phyloP scores from a whole-genome alignment of 768 basidiomycete species.

The Termitomyces sp. region DNA sequence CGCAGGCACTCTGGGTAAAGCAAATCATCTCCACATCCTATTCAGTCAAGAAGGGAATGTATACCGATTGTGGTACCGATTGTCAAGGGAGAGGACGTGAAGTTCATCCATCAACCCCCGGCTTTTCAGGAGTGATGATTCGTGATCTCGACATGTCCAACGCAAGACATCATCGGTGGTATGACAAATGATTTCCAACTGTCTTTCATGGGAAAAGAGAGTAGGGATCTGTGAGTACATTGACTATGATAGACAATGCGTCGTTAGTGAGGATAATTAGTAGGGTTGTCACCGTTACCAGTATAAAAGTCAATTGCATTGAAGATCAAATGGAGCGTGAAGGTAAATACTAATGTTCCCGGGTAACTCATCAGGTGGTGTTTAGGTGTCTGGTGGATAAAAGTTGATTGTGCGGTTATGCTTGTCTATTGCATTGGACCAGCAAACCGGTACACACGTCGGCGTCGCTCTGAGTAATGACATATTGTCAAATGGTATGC shows the following conservation, averaged over 20 bases:
- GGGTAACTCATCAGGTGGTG: neutral
- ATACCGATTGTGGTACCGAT: neutral
- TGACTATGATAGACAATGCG: neutral
- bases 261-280: neutral
- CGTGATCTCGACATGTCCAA: neutral
- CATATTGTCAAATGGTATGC: neutral
- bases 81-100: neutral
- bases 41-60: neutral
- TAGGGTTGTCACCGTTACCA: neutral
- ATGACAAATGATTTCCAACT: neutral
- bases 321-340: neutral
- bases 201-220: neutral
- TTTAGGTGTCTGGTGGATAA: neutral
- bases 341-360: too few species aligned
- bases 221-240: neutral
- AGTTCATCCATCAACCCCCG: neutral
- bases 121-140: neutral
- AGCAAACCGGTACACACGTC: neutral
- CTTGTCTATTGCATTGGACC: neutral
- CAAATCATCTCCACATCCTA: neutral
- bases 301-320: neutral
- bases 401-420: neutral
- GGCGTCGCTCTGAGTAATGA: neutral
- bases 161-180: neutral
- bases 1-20: neutral